These are phyloP conservation scores for Phytophthora brassicae DNA, from an alignment of 352 stramenopile genomes.

Conservation along the genomic window DNA sequence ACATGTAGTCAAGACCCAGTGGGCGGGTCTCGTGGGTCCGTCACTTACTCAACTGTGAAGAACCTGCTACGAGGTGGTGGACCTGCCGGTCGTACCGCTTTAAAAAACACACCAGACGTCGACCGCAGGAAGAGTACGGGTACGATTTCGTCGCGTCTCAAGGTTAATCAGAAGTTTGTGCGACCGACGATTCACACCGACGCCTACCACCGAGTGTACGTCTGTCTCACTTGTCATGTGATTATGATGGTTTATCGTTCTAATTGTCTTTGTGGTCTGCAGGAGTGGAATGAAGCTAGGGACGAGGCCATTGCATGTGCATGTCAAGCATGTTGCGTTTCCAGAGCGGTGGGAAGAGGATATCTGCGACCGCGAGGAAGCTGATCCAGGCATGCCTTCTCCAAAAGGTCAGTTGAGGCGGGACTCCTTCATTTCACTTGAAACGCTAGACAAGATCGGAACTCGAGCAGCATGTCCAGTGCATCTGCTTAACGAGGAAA, in stretches of 20 bases:
- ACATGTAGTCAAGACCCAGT: constrained; percentile 12
- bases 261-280: background rate
- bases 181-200: constrained; percentile 66
- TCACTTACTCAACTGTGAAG: constrained; percentile 63
- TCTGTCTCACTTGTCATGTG: constrained; percentile 19
- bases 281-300: constrained; percentile 79
- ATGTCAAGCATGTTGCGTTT: constrained; percentile 56
- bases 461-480: constrained; percentile 70
- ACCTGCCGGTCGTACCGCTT: constrained; percentile 35
- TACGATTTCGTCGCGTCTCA: constrained; percentile 65
- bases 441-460: constrained; percentile 77
- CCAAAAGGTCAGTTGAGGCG: constrained; percentile 52
- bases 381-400: constrained; percentile 52
- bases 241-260: background rate
- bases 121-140: constrained; percentile 58
- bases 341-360: constrained; percentile 32
- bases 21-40: constrained; percentile 39
- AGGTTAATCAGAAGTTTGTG: constrained; percentile 66
- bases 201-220: constrained; percentile 69
- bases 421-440: constrained; percentile 59
- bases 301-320: constrained; percentile 47
- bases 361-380: constrained; percentile 32
- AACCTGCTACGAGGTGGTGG: constrained; percentile 59
- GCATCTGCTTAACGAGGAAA: constrained; percentile 59
- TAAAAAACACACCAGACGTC: constrained; percentile 31